Base-by-base conservation (phyloP, 2,329 filamentous ascomycete genomes). In the Huntiella bhutanensis region DNA sequence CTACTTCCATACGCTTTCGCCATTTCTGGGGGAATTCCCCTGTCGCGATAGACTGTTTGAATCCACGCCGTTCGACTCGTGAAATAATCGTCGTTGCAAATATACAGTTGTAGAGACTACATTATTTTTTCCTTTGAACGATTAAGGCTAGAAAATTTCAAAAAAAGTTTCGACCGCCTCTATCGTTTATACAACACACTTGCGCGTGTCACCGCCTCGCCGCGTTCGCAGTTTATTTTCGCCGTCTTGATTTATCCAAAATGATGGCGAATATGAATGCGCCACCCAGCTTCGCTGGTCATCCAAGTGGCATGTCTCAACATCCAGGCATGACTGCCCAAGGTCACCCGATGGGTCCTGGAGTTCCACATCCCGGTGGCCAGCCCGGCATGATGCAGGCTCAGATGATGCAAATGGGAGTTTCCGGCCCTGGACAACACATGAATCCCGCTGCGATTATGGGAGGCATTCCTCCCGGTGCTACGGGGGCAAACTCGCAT, bases 371-470 rank as follows among this genome's bases (percentile, higher is more conserved):
- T 44, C 81, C 79, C 54, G 76, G 75, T 45, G 79, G 73, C 54
- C 78, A 82, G 57, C 70, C 68, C 22, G 70, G 64, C 51, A 70
- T 68, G 35, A 77, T 80, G 60, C 72, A 72, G 54, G 80, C 81
- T 59, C 80, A 82, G 60, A 69, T 77, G 54, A 63, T 73, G 62
- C 79, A 82, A 54, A 81, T 82, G 65, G 77, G 73, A 51, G 80
- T 80, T 22, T 82, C 81, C 49, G 47, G 47, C 11, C 79, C 81
- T 15, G 77, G 75, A 53, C 74, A 72, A 51, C 80, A 82, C 58
- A 77, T 83, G 53, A 82, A 76, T 58, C 78, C 82, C n/a, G 41
- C 47, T 55, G 73, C 76, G 48, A 73, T 86, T 69, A 84, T 87
- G 80, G 73, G 66, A 52, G 77, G 73, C 49, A 83, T 87, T 75